These are phyloP conservation scores for Aspergillus transmontanensis DNA, from an alignment of 2,329 filamentous ascomycete genomes.

Conservation along the genomic window DNA sequence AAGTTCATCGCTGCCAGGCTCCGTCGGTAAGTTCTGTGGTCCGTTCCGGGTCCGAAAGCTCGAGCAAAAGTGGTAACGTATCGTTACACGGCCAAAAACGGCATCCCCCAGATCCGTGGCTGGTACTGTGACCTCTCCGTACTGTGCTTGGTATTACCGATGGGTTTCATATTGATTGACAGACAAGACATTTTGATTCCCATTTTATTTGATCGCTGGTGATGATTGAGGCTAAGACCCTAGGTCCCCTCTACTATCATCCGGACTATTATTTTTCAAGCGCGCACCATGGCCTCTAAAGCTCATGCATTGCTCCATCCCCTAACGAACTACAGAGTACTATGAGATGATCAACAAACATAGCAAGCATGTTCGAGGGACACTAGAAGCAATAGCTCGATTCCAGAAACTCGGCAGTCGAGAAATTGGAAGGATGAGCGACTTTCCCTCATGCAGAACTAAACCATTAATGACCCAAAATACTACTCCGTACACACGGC, in stretches of 20 bases:
- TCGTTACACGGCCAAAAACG: not conserved
- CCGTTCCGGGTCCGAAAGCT: not conserved
- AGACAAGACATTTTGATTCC: too few relatives aligned
- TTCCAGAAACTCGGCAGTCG: slow-evolving; percentile 19
- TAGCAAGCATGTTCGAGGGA: not conserved
- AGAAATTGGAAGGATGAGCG: not conserved
- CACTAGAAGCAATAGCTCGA: slow-evolving; percentile 16
- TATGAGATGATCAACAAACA: not conserved
- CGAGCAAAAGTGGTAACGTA: not conserved
- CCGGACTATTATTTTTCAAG: too few relatives aligned
- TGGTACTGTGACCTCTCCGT: too few relatives aligned
- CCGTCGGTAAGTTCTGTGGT: not conserved
- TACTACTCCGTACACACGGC: not conserved
- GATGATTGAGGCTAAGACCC: too few relatives aligned
- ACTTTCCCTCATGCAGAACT: not conserved
- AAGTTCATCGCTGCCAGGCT: not conserved
- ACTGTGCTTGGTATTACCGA: too few relatives aligned
- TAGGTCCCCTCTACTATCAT: too few relatives aligned
- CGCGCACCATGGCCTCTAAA: too few relatives aligned
- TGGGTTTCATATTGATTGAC: too few relatives aligned
- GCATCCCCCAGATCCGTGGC: too few relatives aligned
- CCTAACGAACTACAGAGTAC: not conserved
- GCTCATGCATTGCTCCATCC: not conserved
- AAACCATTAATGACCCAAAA: not conserved
- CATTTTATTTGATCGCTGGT: too few relatives aligned